phyloP scores from a whole-genome alignment of 441 rosid species.

The Iberis amara region DNA sequence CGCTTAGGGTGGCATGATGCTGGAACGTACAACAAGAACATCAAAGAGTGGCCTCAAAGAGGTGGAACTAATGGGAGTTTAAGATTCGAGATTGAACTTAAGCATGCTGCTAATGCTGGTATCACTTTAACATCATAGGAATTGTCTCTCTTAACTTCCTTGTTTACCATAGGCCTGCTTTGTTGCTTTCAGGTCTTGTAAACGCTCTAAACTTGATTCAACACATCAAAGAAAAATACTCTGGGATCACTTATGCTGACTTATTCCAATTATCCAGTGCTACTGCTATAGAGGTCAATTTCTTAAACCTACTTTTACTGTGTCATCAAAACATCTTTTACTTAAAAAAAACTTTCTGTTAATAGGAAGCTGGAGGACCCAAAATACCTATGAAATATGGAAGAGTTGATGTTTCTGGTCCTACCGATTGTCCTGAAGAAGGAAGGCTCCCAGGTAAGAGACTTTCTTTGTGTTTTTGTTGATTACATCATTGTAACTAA shows the following conservation, averaged over 20 bases:
- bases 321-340: too few relatives aligned
- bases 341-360: too few relatives aligned
- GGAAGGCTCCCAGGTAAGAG: constrained; percentile 88
- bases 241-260: constrained; percentile 78
- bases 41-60: constrained; percentile 77
- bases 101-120: constrained; percentile 96
- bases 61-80: constrained; percentile 97
- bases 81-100: constrained; percentile 82
- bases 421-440: constrained; percentile 89
- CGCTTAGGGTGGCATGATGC: constrained; percentile 97
- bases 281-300: constrained; percentile 79
- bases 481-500: background rate
- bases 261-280: constrained; percentile 89
- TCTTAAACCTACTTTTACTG: background rate
- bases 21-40: constrained; percentile 86
- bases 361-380: constrained; percentile 90
- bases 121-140: background rate
- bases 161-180: background rate
- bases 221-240: constrained; percentile 75
- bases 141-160: constrained; percentile 11
- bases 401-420: constrained; percentile 65
- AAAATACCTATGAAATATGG: constrained; percentile 90
- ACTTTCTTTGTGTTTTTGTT: background rate
- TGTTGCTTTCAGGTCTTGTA: constrained; percentile 55
- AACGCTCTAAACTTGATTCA: constrained; percentile 72